Evolutionary conservation across 495 filamentous ascomycete species (phyloP).

Genomic region (Neurospora hispaniola): DNA sequence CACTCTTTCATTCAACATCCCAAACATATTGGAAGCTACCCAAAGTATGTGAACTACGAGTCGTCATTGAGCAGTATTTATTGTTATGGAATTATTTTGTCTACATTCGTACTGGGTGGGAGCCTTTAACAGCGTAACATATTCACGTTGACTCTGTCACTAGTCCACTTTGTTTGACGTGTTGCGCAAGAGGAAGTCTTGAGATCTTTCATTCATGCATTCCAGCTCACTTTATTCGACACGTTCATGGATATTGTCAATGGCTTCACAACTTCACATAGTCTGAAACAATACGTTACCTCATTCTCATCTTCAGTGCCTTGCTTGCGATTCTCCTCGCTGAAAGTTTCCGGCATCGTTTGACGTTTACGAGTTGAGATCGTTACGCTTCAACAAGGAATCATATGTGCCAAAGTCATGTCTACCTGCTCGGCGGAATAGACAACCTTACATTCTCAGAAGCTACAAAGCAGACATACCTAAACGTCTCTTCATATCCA

Average conservation of each 20-base stretch:
- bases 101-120: neutral
- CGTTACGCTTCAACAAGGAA: neutral
- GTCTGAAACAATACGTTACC: neutral
- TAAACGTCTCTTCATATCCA: neutral
- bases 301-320: neutral
- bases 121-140: neutral
- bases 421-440: neutral
- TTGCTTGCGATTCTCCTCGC: neutral
- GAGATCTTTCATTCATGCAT: neutral
- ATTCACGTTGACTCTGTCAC: neutral
- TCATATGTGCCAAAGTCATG: neutral
- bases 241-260: neutral
- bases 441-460: too few species aligned
- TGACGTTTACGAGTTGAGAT: neutral
- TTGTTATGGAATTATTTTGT: neutral
- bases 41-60: neutral
- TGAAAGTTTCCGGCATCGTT: neutral
- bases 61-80: neutral
- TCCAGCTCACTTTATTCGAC: neutral
- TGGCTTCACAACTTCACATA: neutral
- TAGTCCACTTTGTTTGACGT: neutral
- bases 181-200: neutral
- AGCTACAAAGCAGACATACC: neutral
- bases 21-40: too few species aligned
- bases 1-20: neutral